Percentiles rank a stretch among this genome's conserved stretches.
Conservation (phyloP, 2,329 filamentous ascomycete genomes). For the Cladosporium sp. region DNA sequence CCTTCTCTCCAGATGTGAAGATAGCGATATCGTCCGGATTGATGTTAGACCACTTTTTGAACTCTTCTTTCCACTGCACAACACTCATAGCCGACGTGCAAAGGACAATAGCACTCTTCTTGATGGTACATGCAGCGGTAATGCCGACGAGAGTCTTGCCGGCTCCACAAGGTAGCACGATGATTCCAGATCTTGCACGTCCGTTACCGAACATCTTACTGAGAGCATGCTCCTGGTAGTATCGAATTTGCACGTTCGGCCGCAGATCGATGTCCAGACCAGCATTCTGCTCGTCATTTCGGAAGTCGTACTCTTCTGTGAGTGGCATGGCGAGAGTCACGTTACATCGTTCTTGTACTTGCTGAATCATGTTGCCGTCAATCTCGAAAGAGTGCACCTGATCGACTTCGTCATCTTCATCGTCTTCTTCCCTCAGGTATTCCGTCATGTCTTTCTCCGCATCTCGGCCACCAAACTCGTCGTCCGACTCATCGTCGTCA, state of each 20-base stretch:
- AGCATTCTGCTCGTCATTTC: constrained; percentile 82
- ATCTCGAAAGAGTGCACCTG: constrained; percentile 94
- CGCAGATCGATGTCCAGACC: constrained; percentile 91
- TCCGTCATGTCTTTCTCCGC: constrained; percentile 60
- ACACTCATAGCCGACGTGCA: constrained; percentile 98
- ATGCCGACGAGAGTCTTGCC: constrained; percentile 98
- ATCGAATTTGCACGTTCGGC: constrained; percentile 82
- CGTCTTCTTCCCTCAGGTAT: constrained; percentile 67
- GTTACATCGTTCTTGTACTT: constrained; percentile 78
- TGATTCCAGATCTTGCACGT: constrained; percentile 93
- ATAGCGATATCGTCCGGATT: constrained; percentile 88
- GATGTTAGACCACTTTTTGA: constrained; percentile 98
- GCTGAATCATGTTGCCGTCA: constrained; percentile 72
- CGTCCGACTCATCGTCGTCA: constrained; percentile 45
- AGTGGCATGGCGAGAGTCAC: constrained; percentile 81
- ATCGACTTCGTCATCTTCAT: constrained; percentile 82
- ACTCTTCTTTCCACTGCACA: constrained; percentile 93
- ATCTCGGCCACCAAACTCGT: constrained; percentile 50
- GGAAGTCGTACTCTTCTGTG: constrained; percentile 95
- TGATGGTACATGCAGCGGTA: constrained; percentile 94
- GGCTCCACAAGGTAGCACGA: constrained; percentile 91
- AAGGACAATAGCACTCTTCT: constrained; percentile 91
- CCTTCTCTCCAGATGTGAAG: constrained; percentile 92
- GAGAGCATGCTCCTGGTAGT: constrained; percentile 94
- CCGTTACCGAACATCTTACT: constrained; percentile 99